phyloP scores from a whole-genome alignment of 345 rosid species.

The Lepidium aucheri region DNA sequence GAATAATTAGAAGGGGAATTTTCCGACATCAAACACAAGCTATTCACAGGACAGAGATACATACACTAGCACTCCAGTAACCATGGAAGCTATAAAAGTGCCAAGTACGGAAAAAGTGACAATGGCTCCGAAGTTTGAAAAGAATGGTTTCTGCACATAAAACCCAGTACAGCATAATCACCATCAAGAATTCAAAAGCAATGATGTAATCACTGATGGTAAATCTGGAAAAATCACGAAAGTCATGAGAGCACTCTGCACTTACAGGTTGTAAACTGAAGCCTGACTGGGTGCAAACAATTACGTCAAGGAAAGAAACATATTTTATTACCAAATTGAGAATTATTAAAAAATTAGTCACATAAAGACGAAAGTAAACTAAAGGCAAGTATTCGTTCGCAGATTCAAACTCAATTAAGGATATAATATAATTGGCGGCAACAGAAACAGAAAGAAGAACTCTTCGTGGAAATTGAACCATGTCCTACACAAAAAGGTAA shows the following conservation, averaged over 20 bases:
- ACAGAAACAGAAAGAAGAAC: conserved; percentile 87
- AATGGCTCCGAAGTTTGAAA: conserved; percentile 95
- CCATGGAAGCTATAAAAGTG: conserved; percentile 75
- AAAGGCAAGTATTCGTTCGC: neutral
- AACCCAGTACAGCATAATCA: conserved; percentile 9
- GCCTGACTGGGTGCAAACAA: conserved; percentile 73
- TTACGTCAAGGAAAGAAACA: conserved; percentile 50
- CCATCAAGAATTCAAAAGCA: neutral
- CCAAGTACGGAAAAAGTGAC: conserved; percentile 88
- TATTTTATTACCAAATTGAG: neutral
- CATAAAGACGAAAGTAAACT: neutral
- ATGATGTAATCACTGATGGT: neutral
- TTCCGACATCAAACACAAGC: neutral
- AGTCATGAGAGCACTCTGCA: conserved; percentile 13
- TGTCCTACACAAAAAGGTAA: conserved; percentile 36
- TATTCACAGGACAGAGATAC: conserved; percentile 23
- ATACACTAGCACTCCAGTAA: conserved; percentile 89
- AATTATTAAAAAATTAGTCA: neutral
- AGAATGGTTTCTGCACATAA: conserved; percentile 79
- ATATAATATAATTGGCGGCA: conserved; percentile 98
- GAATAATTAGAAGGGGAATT: neutral
- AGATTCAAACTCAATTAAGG: conserved; percentile 27
- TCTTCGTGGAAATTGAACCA: conserved; percentile 99
- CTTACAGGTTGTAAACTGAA: conserved; percentile 91
- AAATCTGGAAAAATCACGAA: conserved; percentile 1